Base-by-base conservation (phyloP, 192 early-diverging fungal genomes). In the Piromyces sp. region DNA sequence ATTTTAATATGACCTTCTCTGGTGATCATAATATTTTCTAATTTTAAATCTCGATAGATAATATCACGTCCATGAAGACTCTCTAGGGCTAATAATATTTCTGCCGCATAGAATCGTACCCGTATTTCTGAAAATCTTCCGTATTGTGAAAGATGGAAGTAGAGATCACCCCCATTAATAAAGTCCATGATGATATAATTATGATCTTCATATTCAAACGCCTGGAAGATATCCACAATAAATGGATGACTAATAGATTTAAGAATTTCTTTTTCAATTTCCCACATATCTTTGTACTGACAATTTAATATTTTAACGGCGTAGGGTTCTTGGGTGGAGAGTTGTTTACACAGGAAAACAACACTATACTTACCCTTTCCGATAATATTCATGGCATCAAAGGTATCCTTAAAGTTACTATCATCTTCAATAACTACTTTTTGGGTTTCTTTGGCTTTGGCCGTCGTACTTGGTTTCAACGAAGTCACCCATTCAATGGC, bases 21-120 rank as follows among this genome's bases (percentile, higher is more conserved):
- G 22, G 81, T 86, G 33, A 90, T 80, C n/a, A 91, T 81, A 29
- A 90, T 86, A 68, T 90, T 90, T 83, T 90, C 89, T 31, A 90
- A 86, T 81, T 90, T 89, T 80, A 90, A 81, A 84, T 90, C 89
- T 4, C 87, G 88, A 80, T 90, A 90, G 16, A 91, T 81, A 81
- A 90, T 89, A 17, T 86, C 86, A 38, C 87, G 86, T 17, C 81
- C 82, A 80, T 90, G 89, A 79, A 90, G 81, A 83, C 85, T 89
- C 30, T 86, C 81, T 28, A 90, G 30, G 1, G 82, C 89, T 29
- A 88, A 81, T 13, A 85, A 30, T 29, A 90, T 82, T 80, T 90
- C 87, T 2, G 89, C 89, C 6, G 81, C 84, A 82, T 89, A 90
- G 31, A 90, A 88, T 37, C 83, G 22, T 12, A 88, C 86, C 29